These are phyloP conservation scores for Neonectria coccinea DNA, from an alignment of 2,329 filamentous ascomycete genomes.

Conservation along the genomic window DNA sequence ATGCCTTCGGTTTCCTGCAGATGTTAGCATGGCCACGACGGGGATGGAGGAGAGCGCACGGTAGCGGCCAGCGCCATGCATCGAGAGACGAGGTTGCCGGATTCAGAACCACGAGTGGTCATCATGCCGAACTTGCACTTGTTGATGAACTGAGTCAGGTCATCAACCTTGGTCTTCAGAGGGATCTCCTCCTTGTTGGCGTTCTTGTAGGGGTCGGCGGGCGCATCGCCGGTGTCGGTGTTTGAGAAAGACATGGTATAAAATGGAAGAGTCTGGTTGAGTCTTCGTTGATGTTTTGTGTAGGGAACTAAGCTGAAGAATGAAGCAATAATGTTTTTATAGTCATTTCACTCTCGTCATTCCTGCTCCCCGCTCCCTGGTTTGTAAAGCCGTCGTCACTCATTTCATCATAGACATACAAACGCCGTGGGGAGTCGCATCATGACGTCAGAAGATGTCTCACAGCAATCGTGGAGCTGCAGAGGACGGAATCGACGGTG, in stretches of 20 bases:
- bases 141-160: constrained; percentile 77
- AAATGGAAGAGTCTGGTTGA: background rate
- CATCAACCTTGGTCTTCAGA: constrained; percentile 80
- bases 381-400: constrained; percentile 38
- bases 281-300: no score
- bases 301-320: background rate
- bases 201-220: constrained; percentile 82
- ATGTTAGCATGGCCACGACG: constrained; percentile 6
- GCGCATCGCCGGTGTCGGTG: constrained; percentile 70
- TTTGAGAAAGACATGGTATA: constrained; percentile 63
- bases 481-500: background rate
- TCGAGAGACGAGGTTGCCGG: constrained; percentile 78
- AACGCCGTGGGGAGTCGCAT: constrained; percentile 20
- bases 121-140: constrained; percentile 88
- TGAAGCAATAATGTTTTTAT: constrained; percentile 33
- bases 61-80: constrained; percentile 88
- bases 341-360: constrained; percentile 12
- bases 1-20: constrained; percentile 79
- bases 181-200: constrained; percentile 74
- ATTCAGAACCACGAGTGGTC: constrained; percentile 77
- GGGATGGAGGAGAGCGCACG: constrained; percentile 58
- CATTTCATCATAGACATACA: constrained; percentile 46
- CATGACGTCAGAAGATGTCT: constrained; percentile 32
- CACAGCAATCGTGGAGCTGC: constrained; percentile 7
- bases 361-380: constrained; percentile 24